These are phyloP conservation scores for Debaryomyces robertsiae DNA, from an alignment of 1,139 yeast species.

Conservation along the genomic window DNA sequence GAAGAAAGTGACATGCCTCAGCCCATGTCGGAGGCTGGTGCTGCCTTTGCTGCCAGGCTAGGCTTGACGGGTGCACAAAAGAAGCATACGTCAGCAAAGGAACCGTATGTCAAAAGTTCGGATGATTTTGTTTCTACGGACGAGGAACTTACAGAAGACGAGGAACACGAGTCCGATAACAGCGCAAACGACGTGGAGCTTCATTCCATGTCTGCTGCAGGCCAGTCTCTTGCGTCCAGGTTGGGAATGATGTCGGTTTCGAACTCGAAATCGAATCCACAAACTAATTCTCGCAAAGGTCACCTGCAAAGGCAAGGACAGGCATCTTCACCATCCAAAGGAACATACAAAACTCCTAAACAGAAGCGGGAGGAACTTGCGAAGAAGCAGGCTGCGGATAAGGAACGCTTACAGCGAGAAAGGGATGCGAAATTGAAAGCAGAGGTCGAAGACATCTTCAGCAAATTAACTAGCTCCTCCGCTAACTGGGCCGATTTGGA, in stretches of 20 bases:
- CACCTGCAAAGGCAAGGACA: constrained; percentile 8
- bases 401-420: constrained; percentile 11
- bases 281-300: constrained; percentile 8
- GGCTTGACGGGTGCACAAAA: constrained; percentile 15
- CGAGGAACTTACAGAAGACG: constrained; percentile 12
- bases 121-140: constrained; percentile 12
- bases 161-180: neutral
- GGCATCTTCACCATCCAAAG: neutral
- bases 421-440: constrained; percentile 25
- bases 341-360: constrained; percentile 17
- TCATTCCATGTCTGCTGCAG: constrained; percentile 16
- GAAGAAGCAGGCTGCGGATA: constrained; percentile 14
- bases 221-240: constrained; percentile 24
- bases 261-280: constrained; percentile 1
- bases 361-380: constrained; percentile 16
- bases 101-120: neutral
- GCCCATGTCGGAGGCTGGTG: constrained; percentile 32
- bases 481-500: constrained; percentile 39
- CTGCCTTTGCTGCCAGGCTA: constrained; percentile 29
- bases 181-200: constrained; percentile 8
- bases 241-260: constrained; percentile 19
- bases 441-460: constrained; percentile 35
- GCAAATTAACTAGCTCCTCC: constrained; percentile 31
- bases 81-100: neutral
- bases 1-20: constrained; percentile 18